Evolutionary conservation across 2,329 filamentous ascomycete species (phyloP), one percentile per base, ranked within the genome.

Genomic region (Karstenula rhodostoma): DNA sequence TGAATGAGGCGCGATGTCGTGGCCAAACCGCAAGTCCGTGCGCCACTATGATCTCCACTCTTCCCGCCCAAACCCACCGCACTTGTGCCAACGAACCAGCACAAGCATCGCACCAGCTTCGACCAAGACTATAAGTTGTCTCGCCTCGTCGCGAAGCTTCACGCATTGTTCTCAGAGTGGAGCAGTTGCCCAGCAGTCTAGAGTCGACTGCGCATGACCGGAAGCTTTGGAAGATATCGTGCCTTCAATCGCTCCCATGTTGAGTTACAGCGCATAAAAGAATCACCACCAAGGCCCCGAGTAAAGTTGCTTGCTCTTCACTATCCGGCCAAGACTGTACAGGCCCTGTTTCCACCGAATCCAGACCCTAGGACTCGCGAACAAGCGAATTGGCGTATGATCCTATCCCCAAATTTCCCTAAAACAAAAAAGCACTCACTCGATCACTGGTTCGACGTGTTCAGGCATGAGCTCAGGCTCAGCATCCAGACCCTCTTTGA

Each of bases 401-500:
- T 23, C 9, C 44, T 17, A n/a, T 19, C 17, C 10, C 12, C 23
- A 47, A 1, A 1, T 7, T 29, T 17, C 1, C 6, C 17, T 23
- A 2, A 23, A 29, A 29, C 25, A 37, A 25, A 27, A 37, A 25
- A 27, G 42, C 37, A 47, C 54, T 22, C 53, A 22, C 32, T 50
- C 43, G 23, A 19, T 32, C 15, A 19, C 25, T 22, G 19, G 8
- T 3, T 57, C 42, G n/a, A 15, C 22, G 2, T 29, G 29, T 46
- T 51, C 27, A 13, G 40, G 37, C 32, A 40, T 25, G 9, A 57
- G 56, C 35, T 57, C 29, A 43, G 25, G 47, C 12, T 51, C 57
- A 27, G 42, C 51, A 19, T 27, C 33, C 44, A 56, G 10, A 9
- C 35, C 55, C 10, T 62, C 57, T 32, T 51, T 56, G n/a, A 65